Evolutionary conservation across 768 basidiomycete genomes (phyloP).

Genomic region (Termitomyces sp.): DNA sequence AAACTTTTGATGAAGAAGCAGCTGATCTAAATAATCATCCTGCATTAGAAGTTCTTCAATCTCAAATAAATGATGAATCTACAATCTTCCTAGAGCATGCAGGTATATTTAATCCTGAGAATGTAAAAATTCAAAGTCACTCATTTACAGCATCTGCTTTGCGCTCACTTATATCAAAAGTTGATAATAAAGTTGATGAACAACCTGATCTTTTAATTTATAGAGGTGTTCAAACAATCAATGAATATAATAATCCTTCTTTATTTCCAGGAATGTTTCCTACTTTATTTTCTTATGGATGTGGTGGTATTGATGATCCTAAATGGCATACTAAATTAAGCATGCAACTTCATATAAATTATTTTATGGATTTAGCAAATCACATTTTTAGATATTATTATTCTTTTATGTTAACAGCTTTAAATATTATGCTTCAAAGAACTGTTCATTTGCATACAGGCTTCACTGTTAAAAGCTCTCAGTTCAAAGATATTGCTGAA

Average conservation of each 20-base stretch:
- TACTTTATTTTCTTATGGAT: slow-evolving; percentile 36
- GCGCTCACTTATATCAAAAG: not conserved
- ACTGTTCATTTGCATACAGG: slow-evolving; percentile 23
- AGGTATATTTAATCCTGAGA: not conserved
- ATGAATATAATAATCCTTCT: not conserved
- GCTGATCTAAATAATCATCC: not conserved
- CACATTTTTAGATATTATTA: slow-evolving; percentile 29
- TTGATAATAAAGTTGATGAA: not conserved
- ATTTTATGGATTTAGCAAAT: slow-evolving; percentile 26
- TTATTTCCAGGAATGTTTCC: slow-evolving; percentile 25
- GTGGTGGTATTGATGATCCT: slow-evolving; percentile 35
- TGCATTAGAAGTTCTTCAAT: not conserved
- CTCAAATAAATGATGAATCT: not conserved
- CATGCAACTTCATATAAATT: slow-evolving; percentile 27
- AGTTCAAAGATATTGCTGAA: too few relatives aligned
- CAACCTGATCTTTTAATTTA: not conserved
- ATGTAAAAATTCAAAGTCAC: not conserved
- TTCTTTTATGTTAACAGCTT: slow-evolving; percentile 32
- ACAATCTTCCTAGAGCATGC: not conserved
- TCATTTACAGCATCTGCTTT: not conserved
- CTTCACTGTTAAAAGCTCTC: slow-evolving; percentile 14
- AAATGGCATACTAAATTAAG: slow-evolving; percentile 13
- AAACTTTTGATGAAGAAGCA: not conserved
- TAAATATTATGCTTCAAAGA: slow-evolving; percentile 35
- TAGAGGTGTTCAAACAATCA: not conserved